Base-by-base conservation (phyloP, 1,284 basidiomycete species). In the Trichosporon inkin region DNA sequence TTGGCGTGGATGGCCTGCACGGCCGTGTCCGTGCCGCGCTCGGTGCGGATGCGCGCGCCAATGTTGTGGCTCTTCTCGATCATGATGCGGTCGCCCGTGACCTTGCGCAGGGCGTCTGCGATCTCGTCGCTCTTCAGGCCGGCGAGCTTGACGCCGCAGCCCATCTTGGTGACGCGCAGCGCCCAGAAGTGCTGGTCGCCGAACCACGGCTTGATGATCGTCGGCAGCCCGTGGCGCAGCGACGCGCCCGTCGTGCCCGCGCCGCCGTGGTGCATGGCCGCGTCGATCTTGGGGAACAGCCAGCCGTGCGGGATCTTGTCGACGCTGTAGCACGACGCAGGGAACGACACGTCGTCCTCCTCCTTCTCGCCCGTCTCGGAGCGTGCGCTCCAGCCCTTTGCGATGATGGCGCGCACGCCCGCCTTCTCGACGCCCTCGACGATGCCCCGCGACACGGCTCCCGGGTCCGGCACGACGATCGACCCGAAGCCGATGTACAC, bases 301-400 rank as follows among this genome's bases (percentile, higher is more conserved):
- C 88, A 90, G 68, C 85, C 87, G 75, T 92, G 89, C 6, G 89
- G 88, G 4, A 89, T 82, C 69, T 86, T 86, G 56, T 87, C 84
- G 40, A 89, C 77, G 20, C 63, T 60, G 64, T 72, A 77, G 63
- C 75, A 77, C 28, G 65, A 74, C 6, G 68, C 63, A 2, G 80
- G 79, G 59, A 6, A 81, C 81, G 52, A 83, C 20, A 28, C 80
- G 28, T 77, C 75, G 55, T 80, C 64, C 75, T 73, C 66, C 70
- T 75, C 74, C 44, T 72, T 72, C 2, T 68, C 62, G 16, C 74
- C 68, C 53, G 73, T 70, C 8, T 68, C 69, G 79, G 82, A 61
- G 69, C 88, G 80, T 11, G 84, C 81, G 0, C 85, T 86, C 89
- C 89, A 90, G 20, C 89, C 89, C 71, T 88, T 88, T 17, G 85